A percentile compares a stretch with the other conserved stretches of the same genome.
Conservation (phyloP, 306 rosid genomes). For the Alnus rubra region DNA sequence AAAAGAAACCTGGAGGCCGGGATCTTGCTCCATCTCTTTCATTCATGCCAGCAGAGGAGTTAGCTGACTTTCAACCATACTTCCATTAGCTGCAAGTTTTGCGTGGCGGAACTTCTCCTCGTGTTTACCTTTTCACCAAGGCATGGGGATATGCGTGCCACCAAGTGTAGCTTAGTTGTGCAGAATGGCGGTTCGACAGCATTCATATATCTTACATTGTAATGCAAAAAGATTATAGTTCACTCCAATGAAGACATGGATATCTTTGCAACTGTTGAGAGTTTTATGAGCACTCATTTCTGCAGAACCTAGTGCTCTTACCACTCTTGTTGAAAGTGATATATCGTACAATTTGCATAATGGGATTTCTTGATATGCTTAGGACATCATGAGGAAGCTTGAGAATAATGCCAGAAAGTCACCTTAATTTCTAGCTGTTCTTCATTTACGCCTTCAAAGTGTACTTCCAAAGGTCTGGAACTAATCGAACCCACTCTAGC, state of each 20-base stretch:
- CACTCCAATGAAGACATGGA: constrained; percentile 36
- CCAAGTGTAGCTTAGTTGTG: constrained; percentile 35
- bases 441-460: too few relatives aligned
- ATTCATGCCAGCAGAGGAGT: constrained; percentile 2
- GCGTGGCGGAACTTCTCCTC: neutral
- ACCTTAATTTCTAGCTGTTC: neutral
- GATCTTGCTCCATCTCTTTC: neutral
- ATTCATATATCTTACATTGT: constrained; percentile 34
- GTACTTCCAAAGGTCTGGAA: too few relatives aligned
- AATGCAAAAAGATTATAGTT: constrained; percentile 34
- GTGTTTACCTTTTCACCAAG: constrained; percentile 26
- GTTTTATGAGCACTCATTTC: constrained; percentile 29
- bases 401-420: neutral
- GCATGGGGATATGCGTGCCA: constrained; percentile 27
- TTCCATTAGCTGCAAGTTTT: neutral
- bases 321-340: neutral
- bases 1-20: constrained; percentile 15
- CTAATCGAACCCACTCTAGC: too few relatives aligned
- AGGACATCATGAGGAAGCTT: neutral
- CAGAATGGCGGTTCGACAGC: constrained; percentile 38
- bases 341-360: neutral
- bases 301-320: constrained; percentile 3
- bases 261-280: constrained; percentile 33
- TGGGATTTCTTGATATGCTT: neutral
- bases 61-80: constrained; percentile 14